Conservation (phyloP, 768 basidiomycete genomes). For the Rhodotorula paludigena region DNA sequence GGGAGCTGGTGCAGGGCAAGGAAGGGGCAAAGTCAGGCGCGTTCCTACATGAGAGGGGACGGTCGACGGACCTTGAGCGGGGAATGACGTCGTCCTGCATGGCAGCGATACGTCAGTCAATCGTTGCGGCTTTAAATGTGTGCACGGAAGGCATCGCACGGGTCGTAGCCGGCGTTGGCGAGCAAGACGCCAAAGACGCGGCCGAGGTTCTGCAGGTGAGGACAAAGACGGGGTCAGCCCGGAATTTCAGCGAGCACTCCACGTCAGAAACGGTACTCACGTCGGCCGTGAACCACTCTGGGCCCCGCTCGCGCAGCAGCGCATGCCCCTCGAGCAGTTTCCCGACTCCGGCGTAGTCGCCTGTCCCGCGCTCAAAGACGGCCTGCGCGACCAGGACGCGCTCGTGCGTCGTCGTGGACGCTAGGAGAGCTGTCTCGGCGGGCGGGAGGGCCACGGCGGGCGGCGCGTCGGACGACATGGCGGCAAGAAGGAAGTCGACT, state of each 20-base stretch:
- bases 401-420: slow-evolving; percentile 11
- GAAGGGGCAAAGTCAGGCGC: no score
- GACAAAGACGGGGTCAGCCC: background rate
- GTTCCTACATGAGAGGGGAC: background rate
- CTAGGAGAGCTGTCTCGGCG: slow-evolving; percentile 5
- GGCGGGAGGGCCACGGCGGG: background rate
- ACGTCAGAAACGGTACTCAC: no score
- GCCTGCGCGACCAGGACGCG: slow-evolving; percentile 33
- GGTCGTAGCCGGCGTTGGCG: background rate
- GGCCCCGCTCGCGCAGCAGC: background rate
- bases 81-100: background rate
- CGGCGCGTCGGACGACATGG: background rate
- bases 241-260: no score
- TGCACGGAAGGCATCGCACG: background rate
- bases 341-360: background rate
- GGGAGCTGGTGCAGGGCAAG: background rate
- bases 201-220: background rate
- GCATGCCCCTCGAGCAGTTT: slow-evolving; percentile 16
- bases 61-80: slow-evolving; percentile 7
- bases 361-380: slow-evolving; percentile 14
- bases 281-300: slow-evolving; percentile 16
- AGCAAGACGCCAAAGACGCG: background rate
- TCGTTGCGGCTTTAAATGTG: background rate
- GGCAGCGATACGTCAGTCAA: background rate
- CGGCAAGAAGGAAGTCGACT: background rate